Conservation (phyloP, 2,329 filamentous ascomycete species). For the Neophaeococcomyces mojaviensis region DNA sequence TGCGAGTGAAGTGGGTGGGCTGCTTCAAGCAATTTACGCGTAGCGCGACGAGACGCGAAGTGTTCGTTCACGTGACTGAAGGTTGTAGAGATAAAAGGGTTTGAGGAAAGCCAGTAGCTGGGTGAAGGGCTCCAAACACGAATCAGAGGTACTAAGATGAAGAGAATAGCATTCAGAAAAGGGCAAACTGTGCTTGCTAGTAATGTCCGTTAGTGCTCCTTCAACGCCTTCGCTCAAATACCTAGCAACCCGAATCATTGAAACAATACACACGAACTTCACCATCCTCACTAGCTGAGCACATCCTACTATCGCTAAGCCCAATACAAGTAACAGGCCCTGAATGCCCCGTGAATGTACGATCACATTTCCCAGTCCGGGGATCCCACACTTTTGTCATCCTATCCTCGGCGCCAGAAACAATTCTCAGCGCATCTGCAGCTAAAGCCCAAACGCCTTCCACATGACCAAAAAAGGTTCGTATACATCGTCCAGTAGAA, state of each 20-base stretch:
- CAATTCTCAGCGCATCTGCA: slow-evolving; percentile 78
- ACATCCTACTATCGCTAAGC: slow-evolving; percentile 80
- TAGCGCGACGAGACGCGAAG: too few relatives aligned
- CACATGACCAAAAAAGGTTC: slow-evolving; percentile 92
- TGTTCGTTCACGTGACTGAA: too few relatives aligned
- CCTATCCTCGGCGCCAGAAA: slow-evolving; percentile 83
- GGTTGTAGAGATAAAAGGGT: too few relatives aligned
- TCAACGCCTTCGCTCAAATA: slow-evolving; percentile 4
- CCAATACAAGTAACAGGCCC: slow-evolving; percentile 91
- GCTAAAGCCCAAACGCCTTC: slow-evolving; percentile 93
- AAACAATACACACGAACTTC: slow-evolving; percentile 83
- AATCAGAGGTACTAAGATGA: too few relatives aligned
- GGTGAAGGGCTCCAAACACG: too few relatives aligned
- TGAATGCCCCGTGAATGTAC: slow-evolving; percentile 83
- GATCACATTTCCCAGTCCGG: slow-evolving; percentile 79
- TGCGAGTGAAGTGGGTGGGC: too few relatives aligned
- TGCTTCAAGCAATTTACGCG: too few relatives aligned
- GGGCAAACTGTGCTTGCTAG: too few relatives aligned
- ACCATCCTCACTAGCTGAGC: slow-evolving; percentile 87
- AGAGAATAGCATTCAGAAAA: too few relatives aligned
- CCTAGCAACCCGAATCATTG: slow-evolving; percentile 23
- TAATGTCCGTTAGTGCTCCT: not conserved
- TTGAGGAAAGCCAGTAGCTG: too few relatives aligned
- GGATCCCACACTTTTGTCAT: slow-evolving; percentile 97
- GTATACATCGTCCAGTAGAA: slow-evolving; percentile 68